Base-by-base conservation (phyloP, 2,329 filamentous ascomycete genomes). In the Clonostachys rosea region DNA sequence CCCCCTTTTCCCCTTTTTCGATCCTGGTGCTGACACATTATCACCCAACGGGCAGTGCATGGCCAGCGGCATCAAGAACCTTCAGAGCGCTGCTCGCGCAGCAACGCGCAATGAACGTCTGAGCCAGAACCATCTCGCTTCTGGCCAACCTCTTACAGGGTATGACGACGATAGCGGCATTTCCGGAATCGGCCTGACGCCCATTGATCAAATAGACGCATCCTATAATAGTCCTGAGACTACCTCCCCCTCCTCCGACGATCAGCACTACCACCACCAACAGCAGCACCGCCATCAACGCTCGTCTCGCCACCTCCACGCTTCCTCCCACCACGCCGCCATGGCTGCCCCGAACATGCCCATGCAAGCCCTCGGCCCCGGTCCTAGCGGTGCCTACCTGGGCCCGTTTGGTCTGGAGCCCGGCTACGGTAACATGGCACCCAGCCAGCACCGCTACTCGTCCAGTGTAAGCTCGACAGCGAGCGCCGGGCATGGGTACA, bases 61-160 rank as follows among this genome's bases (percentile, higher is more conserved):
- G 83, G 84, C 87, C 63, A 87, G 87, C 60, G 89, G 89, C 35
- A 73, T 92, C 57, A 92, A 91, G 70, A 91, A 89, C 65, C 77
- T 94, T 49, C 84, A 86, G 62, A 82, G 83, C 56, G 80, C 43
- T 17, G 35, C 43, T 14, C 35, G 45, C 47, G 43, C 46, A 39
- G 44, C 43, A 45, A 5, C 44, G 34, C 12, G 47, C 40, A 12
- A 46, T 42, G 47, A 48, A 12, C 47, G 47, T 35, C 40, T 46
- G 36, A 43, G 36, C 44, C 47, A 49, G 47, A 40, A 34, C 13
- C 45, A 47, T 18, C 45, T 41, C 14, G 45, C 47, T 14, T 30
- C 47, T 34, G 59, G 60, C 53, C 60, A 56, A 47, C 50, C 59
- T 55, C 52, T 64, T 47, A 59, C 63, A 65, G 71, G 68, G 66